Evolutionary conservation across 441 rosid species (phyloP), one percentile per base, ranked within the genome.

Genomic region (Aleurites moluccanus): DNA sequence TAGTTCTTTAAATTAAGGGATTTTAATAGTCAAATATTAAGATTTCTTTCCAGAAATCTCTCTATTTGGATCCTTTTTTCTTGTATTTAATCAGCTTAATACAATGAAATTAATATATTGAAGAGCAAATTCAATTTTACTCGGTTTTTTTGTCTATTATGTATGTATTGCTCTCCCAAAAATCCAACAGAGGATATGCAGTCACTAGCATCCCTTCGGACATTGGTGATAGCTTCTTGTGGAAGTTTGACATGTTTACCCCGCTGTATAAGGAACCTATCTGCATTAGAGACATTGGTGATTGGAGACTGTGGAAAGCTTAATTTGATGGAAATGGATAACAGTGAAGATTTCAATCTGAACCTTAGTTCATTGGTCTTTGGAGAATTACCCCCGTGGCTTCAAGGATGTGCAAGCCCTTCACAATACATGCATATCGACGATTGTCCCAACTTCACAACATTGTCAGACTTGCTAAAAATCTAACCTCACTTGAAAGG

Each of bases 171-270:
- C n/a, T n/a, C n/a, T n/a, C n/a, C n/a, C n/a, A n/a, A n/a, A n/a
- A n/a, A n/a, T n/a, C n/a, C n/a, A n/a, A n/a, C n/a, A n/a, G 67
- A 73, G 5, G 79, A 75, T 23, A 66, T 81, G 11, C 59, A 42
- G 15, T 18, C 5, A 0, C 81, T 78, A 18, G 18, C 18, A 33
- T 64, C 72, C 18, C 81, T 81, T 70, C 44, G 64, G 38, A 18
- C 50, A 8, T 59, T 78, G 72, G 0, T 2, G 6, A 72, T 78
- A 8, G 2, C 0, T 1, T 3, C 3, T 13, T 81, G 84, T 65
- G 69, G 77, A 45, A 72, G 57, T 35, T 27, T 81, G 56, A 38
- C 21, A 4, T 30, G 50, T 4, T 70, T 81, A 38, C 81, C 79
- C 0, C 16, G 4, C 6, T 71, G 77, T 49, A 6, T 81, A 61